Base-by-base conservation (phyloP, 1,284 basidiomycete species). In the Anthracocystis setariae region DNA sequence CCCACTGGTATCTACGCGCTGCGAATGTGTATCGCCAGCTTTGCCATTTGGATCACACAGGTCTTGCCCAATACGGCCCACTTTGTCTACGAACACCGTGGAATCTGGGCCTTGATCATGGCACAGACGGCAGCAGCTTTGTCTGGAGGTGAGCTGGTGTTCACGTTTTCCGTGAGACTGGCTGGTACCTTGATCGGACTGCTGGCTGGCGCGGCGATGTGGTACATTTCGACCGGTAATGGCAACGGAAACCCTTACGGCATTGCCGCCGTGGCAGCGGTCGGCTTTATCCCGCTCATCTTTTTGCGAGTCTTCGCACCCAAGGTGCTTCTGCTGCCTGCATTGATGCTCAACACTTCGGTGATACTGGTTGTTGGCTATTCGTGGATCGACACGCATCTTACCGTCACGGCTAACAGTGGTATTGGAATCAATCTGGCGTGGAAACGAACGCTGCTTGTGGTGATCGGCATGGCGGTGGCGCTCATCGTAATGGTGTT, bases 311-410 rank as follows among this genome's bases (percentile, higher is more conserved):
- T 92, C 17, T 90, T 92, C 82, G 90, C 88, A 85, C 90, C 91
- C 0, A 88, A 88, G 12, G 86, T 89, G 3, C 88, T 89, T 0
- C 88, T 92, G 85, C 88, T 86, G 27, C 88, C 89, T 54, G 81
- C 71, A 24, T 85, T 92, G 51, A 89, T 94, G 55, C 88, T 89
- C 65, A 88, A 89, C 60, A 88, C 93, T 1, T 92, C 91, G 0
- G 82, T 87, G 13, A 86, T 86, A 23, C 51, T 80, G 8, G 60
- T 82, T 46, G 63, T 80, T 40, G 66, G 80, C 44, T 69, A 81
- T 61, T 53, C 57, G 1, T 77, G 73, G 66, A 75, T 75, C 47
- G 75, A 79, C 46, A 57, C 68, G 9, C 61, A 65, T 24, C 61
- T 76, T 17, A 62, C 68, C 7, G 56, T 70, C 18, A 20, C 37